These are phyloP conservation scores for Chlorella sp. DNA, from an alignment of 139 green algal species.

Conservation along the genomic window DNA sequence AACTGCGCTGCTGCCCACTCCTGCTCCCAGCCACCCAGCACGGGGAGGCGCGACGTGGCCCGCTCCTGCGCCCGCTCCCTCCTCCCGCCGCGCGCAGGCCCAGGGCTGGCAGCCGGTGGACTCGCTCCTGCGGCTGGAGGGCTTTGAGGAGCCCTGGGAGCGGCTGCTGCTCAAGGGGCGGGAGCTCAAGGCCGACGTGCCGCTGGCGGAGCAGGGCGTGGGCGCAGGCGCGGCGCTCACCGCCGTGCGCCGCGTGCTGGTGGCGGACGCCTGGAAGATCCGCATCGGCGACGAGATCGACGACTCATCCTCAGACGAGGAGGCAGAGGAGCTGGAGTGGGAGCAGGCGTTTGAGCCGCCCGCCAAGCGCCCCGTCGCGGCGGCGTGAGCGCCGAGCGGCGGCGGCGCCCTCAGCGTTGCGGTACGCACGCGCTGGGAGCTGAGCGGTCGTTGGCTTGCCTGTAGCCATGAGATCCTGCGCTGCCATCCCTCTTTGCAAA, in stretches of 20 bases:
- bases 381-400: no score
- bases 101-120: constrained; percentile 34
- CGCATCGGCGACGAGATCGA: not conserved
- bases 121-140: constrained; percentile 45
- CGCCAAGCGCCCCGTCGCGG: no score
- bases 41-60: no score
- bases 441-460: no score
- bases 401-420: no score
- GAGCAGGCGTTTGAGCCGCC: constrained; percentile 13
- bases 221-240: constrained; percentile 22
- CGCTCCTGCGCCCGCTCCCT: no score
- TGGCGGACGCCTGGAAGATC: constrained; percentile 50
- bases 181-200: constrained; percentile 16
- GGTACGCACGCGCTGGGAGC: no score
- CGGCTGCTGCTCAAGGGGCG: constrained; percentile 41
- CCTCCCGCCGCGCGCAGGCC: no score
- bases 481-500: no score
- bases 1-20: no score
- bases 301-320: not conserved
- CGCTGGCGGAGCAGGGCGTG: constrained; percentile 37
- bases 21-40: no score
- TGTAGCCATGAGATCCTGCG: no score
- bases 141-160: constrained; percentile 52
- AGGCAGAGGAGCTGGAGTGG: not conserved
- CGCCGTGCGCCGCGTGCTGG: constrained; percentile 35